Base-by-base conservation (phyloP, 257 asterid genomes). In the Rhazya stricta region DNA sequence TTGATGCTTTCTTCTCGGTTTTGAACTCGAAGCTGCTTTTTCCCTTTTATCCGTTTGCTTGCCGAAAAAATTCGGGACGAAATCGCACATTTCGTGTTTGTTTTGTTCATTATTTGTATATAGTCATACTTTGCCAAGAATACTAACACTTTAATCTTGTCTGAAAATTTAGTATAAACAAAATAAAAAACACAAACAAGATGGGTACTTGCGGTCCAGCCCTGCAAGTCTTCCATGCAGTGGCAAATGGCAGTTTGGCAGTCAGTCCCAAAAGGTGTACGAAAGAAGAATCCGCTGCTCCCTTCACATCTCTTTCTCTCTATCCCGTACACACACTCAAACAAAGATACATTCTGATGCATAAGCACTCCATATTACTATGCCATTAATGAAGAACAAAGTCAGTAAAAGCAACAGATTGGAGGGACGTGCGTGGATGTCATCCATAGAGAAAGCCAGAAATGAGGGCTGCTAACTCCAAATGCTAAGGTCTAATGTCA, bases 11-110 rank as follows among this genome's bases (percentile, higher is more conserved):
- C 57, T 72, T 77, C 76, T 69, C 74, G 46, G 6, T 71, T 75
- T 74, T 76, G 67, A 72, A 72, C 78, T 66, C 50, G 32, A 75
- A 60, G 45, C 73, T 76, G 67, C 79, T 74, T 80, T 82, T 72
- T 36, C 87, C 86, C 42, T 67, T 62, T 77, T 75, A 73, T 81
- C 84, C 67, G 85, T 74, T 57, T 79, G 69, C 34, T 58, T 80
- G 84, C 82, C 83, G 83, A 81, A 75, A 72, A 69, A 72, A 76
- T 61, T 42, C 54, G 72, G 72, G 78, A 48, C 58, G 73, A 37
- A 56, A 32, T 67, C 56, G 78, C 83, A 56, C 27, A 71, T 74
- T 75, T 80, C 74, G 65, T 77, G 73, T 78, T 63, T 30, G 63
- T 71, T 78, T 73, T 69, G 79, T 60, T 71, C 77, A 71, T 36